Base-by-base conservation (phyloP, 2,329 filamentous ascomycete genomes). In the Periconia macrospinosa region DNA sequence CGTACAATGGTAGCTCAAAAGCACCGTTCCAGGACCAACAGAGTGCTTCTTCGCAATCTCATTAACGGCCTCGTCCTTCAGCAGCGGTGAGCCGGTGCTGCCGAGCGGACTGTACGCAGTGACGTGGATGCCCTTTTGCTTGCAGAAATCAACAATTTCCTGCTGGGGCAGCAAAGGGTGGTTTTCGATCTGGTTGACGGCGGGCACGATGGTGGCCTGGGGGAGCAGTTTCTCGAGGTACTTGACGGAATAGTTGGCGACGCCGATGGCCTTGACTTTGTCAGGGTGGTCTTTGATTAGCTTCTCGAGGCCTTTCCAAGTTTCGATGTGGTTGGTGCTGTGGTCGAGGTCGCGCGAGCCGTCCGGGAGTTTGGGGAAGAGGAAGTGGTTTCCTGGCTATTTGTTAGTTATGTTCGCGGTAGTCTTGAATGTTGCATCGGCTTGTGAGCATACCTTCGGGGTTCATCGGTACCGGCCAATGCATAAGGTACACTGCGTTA, bases 401-500 rank as follows among this genome's bases (percentile, higher is more conserved):
- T 27, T 27, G 23, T 27, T 27, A 27, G 23, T n/a, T 37, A 1
- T 2, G 1, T 11, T 23, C 37, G 18, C 40, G 37, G 8, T 30
- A 20, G 14, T n/a, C 20, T 30, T 41, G 37, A 6, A 50, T 44
- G 3, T 15, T 14, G 8, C 10, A 37, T 37, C 33, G 15, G 10
- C 6, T 15, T 20, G 3, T 19, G 35, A 35, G 47, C 59, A 41
- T 55, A 83, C 87, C 88, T 33, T 89, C 82, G 8, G 88, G 88
- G 76, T 92, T 93, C 85, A 92, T 87, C 47, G 88, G 85, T 44
- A 91, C 78, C 6, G 90, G 88, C 90, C 90, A 94, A 77, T 96
- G 91, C 79, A 95, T 83, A 37, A 95, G 81, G 70, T 85, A 91
- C 53, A 95, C 23, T 27, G 8, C 8, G 23, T 3, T 27, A 27